Conservation (phyloP, 352 stramenopile species). For the Globisporangium nodosum region DNA sequence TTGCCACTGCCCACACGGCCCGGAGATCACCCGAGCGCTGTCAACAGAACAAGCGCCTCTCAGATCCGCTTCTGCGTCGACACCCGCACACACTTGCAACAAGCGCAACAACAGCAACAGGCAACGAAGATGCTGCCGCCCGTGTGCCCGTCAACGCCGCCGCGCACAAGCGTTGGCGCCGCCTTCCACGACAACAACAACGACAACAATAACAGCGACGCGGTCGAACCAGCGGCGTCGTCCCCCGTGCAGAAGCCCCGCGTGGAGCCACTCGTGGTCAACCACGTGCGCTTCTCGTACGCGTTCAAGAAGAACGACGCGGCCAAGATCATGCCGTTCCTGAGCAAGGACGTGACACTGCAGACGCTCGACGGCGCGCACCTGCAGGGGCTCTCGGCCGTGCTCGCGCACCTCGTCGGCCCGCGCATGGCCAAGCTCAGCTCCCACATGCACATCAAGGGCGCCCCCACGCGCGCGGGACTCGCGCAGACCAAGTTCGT, state of each 20-base stretch:
- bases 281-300: constrained; percentile 56
- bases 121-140: constrained; percentile 4
- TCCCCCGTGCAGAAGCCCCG: constrained; percentile 10
- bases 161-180: not conserved
- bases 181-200: not conserved
- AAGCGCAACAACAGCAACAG: not conserved
- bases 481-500: constrained; percentile 61
- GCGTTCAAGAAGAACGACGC: constrained; percentile 76
- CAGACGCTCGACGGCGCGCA: constrained; percentile 36
- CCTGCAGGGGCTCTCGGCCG: constrained; percentile 47
- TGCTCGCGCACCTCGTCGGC: constrained; percentile 67
- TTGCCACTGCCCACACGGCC: too few relatives aligned
- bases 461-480: constrained; percentile 37
- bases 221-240: not conserved
- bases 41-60: not conserved
- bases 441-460: constrained; percentile 58
- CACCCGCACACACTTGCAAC: not conserved
- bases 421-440: constrained; percentile 66
- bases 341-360: constrained; percentile 54
- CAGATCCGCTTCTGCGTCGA: not conserved
- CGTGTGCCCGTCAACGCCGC: not conserved
- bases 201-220: constrained; percentile 1
- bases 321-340: constrained; percentile 54
- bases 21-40: too few relatives aligned
- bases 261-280: constrained; percentile 44